These are phyloP conservation scores for Cudoniella acicularis DNA, from an alignment of 495 filamentous ascomycete genomes.

Conservation along the genomic window DNA sequence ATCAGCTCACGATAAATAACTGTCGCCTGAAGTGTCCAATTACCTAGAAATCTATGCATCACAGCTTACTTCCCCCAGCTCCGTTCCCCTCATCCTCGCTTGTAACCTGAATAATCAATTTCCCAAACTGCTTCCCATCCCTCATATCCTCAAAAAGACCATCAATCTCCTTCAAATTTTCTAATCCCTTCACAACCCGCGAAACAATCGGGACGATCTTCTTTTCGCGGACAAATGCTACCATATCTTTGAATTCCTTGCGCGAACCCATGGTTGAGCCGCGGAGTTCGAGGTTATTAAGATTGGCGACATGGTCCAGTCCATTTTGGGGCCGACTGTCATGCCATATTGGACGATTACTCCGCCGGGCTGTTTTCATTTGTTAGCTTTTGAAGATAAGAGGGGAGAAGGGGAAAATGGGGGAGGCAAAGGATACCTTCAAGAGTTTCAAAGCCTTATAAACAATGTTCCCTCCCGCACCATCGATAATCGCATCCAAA, in stretches of 20 bases:
- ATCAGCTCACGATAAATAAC: no score
- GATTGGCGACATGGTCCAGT: slow-evolving; percentile 67
- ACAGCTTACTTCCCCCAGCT: no score
- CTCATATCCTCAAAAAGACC: slow-evolving; percentile 72
- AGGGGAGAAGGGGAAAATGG: slow-evolving; percentile 7
- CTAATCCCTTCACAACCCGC: slow-evolving; percentile 55
- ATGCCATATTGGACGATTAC: slow-evolving; percentile 72
- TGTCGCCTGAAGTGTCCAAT: no score
- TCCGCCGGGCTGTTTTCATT: slow-evolving; percentile 45
- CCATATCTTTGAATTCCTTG: slow-evolving; percentile 72
- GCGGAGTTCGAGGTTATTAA: slow-evolving; percentile 70
- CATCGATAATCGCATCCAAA: slow-evolving; percentile 72
- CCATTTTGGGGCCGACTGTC: slow-evolving; percentile 70
- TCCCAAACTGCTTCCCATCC: slow-evolving; percentile 72
- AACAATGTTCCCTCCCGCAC: slow-evolving; percentile 72
- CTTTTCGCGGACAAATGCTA: slow-evolving; percentile 62
- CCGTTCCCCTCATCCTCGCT: not conserved
- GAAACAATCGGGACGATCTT: slow-evolving; percentile 63
- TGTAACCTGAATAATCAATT: slow-evolving; percentile 54
- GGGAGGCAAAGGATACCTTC: slow-evolving; percentile 39
- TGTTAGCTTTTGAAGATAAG: slow-evolving; percentile 8
- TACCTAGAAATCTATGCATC: no score
- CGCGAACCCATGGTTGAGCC: slow-evolving; percentile 75
- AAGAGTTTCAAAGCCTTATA: slow-evolving; percentile 52
- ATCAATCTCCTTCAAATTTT: slow-evolving; percentile 63